Base-by-base conservation (phyloP, 2,329 filamentous ascomycete species). In the Penicillium sp. region DNA sequence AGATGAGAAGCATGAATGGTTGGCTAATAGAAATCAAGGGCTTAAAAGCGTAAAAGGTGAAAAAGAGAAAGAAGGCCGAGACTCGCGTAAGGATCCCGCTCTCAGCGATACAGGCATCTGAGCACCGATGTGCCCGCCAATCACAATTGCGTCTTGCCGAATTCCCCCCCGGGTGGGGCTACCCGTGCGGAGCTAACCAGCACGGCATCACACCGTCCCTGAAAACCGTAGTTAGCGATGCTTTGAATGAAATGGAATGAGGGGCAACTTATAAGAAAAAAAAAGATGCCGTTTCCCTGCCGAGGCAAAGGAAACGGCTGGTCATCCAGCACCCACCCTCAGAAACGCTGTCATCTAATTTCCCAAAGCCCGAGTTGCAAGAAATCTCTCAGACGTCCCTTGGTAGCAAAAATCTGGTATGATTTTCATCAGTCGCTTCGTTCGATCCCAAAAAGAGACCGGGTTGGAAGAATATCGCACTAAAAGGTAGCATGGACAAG, bases 401-500 rank as follows among this genome's bases (percentile, higher is more conserved):
- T 60, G 25, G 27, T 23, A 51, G 49, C 42, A 27, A 23, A 29
- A 42, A 37, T 43, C 9, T 16, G 33, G 27, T 26, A 33, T 31
- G 31, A 27, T 33, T 16, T 27, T 37, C 27, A 27, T 43, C 45
- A 5, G 26, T 35, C 25, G 21, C 21, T 37, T 45, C 26, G 10
- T 44, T 45, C 29, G 11, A 37, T 25, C 4, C 23, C 4, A n/a
- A 19, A 25, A 19, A 25, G 27, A 33, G 27, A 43, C 27, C 13
- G 19, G 16, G 42, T n/a, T 25, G n/a, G 13, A 19, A 51, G 63
- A 47, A 60, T 42, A 53, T 44, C 61, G 49, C 62, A 58, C 27
- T 53, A 64, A 45, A 54, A 39, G 71, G 69, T 66, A 80, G 54
- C 31, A 53, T 83, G 80, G 91, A 93, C 90, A 93, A 93, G 91